Conservation (phyloP, 345 rosid species). For the Pseudoturritis turrita region DNA sequence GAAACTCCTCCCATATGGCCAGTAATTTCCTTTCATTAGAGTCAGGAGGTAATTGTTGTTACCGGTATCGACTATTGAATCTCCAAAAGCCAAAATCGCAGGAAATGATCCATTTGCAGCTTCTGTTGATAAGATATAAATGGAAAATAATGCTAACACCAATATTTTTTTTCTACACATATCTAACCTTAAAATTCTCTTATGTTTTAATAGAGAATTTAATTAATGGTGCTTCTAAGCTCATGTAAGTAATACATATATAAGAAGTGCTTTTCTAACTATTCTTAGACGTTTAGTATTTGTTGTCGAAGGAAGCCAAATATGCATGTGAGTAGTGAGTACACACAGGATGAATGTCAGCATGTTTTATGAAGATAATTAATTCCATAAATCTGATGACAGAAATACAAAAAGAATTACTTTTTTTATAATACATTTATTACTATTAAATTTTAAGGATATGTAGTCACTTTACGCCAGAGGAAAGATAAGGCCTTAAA, state of each 20-base stretch:
- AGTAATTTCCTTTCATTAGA: conserved; percentile 36
- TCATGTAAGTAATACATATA: not conserved
- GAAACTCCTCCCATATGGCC: conserved; percentile 60
- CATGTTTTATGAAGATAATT: conserved; percentile 12
- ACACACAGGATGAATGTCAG: conserved; percentile 25
- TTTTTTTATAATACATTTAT: not conserved
- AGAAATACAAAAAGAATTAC: not conserved
- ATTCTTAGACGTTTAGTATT: conserved; percentile 24
- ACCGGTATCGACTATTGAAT: conserved; percentile 63
- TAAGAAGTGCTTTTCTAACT: not conserved
- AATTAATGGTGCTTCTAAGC: not conserved
- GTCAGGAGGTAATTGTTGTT: conserved; percentile 52
- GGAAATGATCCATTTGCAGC: conserved; percentile 29
- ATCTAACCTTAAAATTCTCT: not conserved
- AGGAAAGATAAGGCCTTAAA: not conserved
- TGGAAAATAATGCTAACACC: conserved; percentile 5
- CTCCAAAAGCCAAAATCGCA: conserved; percentile 53
- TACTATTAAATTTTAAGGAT: not conserved
- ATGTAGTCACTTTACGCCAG: not conserved
- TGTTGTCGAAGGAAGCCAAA: conserved; percentile 23
- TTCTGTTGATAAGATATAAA: conserved; percentile 3
- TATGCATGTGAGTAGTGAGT: conserved; percentile 12
- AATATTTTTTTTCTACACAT: conserved; percentile 3
- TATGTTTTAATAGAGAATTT: not conserved
- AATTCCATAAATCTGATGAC: not conserved